phyloP scores from a whole-genome alignment of 2,329 filamentous ascomycete species.

The Epichloe aotearoae region DNA sequence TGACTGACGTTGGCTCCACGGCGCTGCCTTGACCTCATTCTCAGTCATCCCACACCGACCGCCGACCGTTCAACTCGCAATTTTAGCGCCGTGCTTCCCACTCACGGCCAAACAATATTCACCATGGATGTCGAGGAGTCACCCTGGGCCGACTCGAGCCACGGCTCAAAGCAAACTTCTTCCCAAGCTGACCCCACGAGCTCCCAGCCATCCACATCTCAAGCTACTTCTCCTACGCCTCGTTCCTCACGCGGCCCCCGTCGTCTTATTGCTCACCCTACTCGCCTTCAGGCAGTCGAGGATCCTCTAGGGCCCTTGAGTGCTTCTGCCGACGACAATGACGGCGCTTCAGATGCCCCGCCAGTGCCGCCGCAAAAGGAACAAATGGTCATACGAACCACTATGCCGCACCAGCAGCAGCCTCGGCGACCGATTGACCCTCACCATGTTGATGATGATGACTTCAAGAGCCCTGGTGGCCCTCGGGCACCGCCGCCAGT shows the following conservation, averaged over 20 bases:
- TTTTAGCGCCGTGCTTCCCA: neutral
- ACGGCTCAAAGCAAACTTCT: constrained; percentile 17
- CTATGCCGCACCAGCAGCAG: constrained; percentile 34
- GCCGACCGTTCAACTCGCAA: neutral
- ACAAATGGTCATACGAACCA: constrained; percentile 46
- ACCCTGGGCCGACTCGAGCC: constrained; percentile 37
- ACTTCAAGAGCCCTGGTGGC: constrained; percentile 38
- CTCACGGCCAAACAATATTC: constrained; percentile 4
- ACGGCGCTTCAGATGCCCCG: constrained; percentile 35
- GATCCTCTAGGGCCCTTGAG: constrained; percentile 70
- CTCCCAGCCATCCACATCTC: constrained; percentile 13
- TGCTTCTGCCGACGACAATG: constrained; percentile 39
- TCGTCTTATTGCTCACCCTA: constrained; percentile 60
- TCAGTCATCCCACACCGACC: neutral
- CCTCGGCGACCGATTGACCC: constrained; percentile 37
- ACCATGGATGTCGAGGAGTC: constrained; percentile 39
- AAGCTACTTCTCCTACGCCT: constrained; percentile 15
- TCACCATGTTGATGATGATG: constrained; percentile 59
- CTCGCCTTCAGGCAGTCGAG: constrained; percentile 63
- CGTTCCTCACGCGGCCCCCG: constrained; percentile 39
- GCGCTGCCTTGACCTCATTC: constrained; percentile 1
- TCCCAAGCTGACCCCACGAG: constrained; percentile 20
- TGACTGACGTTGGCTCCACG: constrained; percentile 3
- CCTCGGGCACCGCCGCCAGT: constrained; percentile 56
- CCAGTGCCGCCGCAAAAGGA: constrained; percentile 60